A percentile compares a stretch with the other conserved stretches of the same genome.
Conservation (phyloP, 495 filamentous ascomycete species). For the Trichocladium antarcticum region DNA sequence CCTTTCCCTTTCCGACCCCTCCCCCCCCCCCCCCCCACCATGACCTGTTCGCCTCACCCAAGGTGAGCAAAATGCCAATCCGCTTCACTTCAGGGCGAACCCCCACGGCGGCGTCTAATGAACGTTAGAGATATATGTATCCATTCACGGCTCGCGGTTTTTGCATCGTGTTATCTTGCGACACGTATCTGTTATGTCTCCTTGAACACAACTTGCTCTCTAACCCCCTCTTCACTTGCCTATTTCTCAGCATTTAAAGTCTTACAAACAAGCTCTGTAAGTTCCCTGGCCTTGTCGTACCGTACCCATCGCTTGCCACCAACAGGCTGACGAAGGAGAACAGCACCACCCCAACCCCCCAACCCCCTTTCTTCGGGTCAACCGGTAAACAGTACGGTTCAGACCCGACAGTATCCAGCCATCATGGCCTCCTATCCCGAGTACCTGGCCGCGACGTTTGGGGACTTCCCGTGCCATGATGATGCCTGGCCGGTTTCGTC, state of each 20-base stretch:
- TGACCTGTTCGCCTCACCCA: slow-evolving; percentile 9
- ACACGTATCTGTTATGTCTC: background rate
- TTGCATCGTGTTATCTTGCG: background rate
- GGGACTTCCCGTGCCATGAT: background rate
- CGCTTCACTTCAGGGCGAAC: background rate
- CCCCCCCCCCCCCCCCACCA: background rate
- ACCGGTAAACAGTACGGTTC: background rate
- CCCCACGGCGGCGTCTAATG: background rate
- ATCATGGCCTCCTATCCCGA: background rate
- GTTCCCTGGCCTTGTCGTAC: background rate
- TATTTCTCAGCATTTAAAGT: too few species aligned
- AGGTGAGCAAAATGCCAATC: slow-evolving; percentile 8
- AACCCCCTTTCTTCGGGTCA: background rate
- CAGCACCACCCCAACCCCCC: too few species aligned
- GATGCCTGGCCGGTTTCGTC: background rate
- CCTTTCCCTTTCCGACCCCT: background rate
- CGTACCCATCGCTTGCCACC: too few species aligned
- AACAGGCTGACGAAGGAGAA: too few species aligned
- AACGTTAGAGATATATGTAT: background rate
- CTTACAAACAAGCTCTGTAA: background rate
- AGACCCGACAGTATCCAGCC: background rate
- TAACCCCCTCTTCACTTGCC: too few species aligned
- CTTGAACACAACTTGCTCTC: background rate
- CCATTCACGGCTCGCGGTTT: background rate
- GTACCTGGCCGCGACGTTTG: background rate